These are phyloP conservation scores for Daldinia grandis DNA, from an alignment of 495 filamentous ascomycete genomes.

Conservation along the genomic window DNA sequence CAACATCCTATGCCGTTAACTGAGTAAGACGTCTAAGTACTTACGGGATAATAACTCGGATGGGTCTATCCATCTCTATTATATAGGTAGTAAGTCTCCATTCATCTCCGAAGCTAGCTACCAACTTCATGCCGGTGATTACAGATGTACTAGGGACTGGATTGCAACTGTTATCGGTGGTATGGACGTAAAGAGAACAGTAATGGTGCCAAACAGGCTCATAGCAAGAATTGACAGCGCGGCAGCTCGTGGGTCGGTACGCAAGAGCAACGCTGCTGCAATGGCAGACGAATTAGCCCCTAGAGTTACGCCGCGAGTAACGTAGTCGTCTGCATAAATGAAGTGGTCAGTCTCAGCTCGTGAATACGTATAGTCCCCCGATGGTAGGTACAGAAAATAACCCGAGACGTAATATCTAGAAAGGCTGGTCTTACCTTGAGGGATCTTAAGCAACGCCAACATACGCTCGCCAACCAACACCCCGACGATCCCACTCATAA, in stretches of 20 bases:
- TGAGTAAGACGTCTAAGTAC: too few relatives aligned
- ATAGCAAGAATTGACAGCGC: slow-evolving; percentile 63
- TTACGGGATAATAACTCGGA: too few relatives aligned
- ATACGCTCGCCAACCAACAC: slow-evolving; percentile 57
- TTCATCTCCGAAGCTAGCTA: neutral
- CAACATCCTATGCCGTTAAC: too few relatives aligned
- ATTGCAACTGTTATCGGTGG: slow-evolving; percentile 52
- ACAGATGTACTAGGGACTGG: slow-evolving; percentile 52
- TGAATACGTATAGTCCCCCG: neutral
- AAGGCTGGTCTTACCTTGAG: slow-evolving; percentile 50
- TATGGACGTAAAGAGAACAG: slow-evolving; percentile 60
- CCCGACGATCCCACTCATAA: slow-evolving; percentile 63
- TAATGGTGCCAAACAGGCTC: slow-evolving; percentile 64
- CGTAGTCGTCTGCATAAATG: slow-evolving; percentile 58
- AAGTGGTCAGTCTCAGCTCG: neutral
- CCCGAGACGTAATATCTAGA: neutral
- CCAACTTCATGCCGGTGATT: neutral
- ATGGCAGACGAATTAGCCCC: slow-evolving; percentile 64
- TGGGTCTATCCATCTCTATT: too few relatives aligned
- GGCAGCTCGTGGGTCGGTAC: slow-evolving; percentile 61
- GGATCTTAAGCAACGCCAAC: slow-evolving; percentile 55
- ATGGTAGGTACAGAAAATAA: neutral
- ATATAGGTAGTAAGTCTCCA: too few relatives aligned
- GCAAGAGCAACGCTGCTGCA: slow-evolving; percentile 60
- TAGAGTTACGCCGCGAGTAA: slow-evolving; percentile 63